Evolutionary conservation across 2,329 filamentous ascomycete species (phyloP).

Genomic region (Trichoderma sp.): DNA sequence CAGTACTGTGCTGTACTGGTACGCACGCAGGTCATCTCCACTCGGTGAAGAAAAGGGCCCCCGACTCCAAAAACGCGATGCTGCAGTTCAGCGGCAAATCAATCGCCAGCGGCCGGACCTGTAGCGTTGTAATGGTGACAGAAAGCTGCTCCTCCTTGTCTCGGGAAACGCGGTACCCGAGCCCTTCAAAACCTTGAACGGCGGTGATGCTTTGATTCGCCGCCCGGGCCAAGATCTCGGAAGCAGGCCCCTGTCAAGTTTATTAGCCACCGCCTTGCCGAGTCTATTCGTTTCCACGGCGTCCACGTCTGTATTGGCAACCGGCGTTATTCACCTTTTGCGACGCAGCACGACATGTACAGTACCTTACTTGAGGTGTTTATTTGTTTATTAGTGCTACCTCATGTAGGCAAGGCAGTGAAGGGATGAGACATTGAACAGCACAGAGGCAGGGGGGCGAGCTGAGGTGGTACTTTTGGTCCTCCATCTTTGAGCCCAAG

Average conservation of each 20-base stretch:
- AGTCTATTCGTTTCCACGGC: conserved; percentile 12
- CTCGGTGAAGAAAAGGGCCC: background rate
- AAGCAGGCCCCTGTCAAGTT: conserved; percentile 7
- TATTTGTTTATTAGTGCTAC: background rate
- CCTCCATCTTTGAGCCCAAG: background rate
- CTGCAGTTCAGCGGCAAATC: background rate
- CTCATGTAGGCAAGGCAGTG: background rate
- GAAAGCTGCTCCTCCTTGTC: background rate
- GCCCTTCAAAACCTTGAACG: conserved; percentile 4
- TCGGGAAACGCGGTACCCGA: conserved; percentile 17
- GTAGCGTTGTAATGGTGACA: background rate
- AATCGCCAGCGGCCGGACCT: background rate
- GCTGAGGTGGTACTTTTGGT: background rate
- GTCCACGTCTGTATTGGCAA: conserved; percentile 2
- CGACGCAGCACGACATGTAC: background rate
- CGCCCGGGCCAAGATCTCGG: conserved; percentile 13
- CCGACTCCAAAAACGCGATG: background rate
- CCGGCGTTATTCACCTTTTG: background rate
- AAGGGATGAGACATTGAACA: background rate
- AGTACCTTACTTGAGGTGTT: background rate
- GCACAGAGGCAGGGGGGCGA: background rate
- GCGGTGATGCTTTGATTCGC: conserved; percentile 16
- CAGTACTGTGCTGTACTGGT: background rate
- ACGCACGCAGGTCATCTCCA: background rate
- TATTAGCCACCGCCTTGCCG: conserved; percentile 10